phyloP scores from a whole-genome alignment of 768 basidiomycete genomes.

The Leccinum uliginosum region DNA sequence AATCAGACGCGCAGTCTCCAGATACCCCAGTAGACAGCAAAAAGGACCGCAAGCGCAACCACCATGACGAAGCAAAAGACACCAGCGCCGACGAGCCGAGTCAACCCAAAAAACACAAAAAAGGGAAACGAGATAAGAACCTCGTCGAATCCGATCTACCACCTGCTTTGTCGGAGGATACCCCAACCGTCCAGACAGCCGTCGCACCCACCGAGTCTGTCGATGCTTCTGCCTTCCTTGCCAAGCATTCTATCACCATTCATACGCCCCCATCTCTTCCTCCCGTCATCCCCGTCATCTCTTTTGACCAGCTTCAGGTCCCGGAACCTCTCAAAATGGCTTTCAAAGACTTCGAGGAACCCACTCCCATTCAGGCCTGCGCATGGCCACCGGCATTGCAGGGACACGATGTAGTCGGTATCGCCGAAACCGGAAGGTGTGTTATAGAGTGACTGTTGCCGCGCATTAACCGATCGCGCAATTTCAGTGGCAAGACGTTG shows the following conservation, averaged over 20 bases:
- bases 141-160: constrained; percentile 1
- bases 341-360: constrained; percentile 72
- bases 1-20: neutral
- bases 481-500: constrained; percentile 83
- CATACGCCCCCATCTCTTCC: constrained; percentile 45
- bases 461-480: constrained; percentile 1
- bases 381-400: constrained; percentile 87
- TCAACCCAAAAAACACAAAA: constrained; percentile 25
- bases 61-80: neutral
- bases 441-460: constrained; percentile 5
- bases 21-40: constrained; percentile 10
- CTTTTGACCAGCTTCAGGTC: constrained; percentile 71
- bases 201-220: constrained; percentile 10
- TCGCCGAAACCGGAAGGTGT: constrained; percentile 92
- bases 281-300: constrained; percentile 59
- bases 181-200: constrained; percentile 19
- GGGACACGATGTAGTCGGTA: constrained; percentile 87
- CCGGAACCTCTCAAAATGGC: constrained; percentile 56
- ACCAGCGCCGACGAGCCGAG: constrained; percentile 3
- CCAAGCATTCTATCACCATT: constrained; percentile 71
- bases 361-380: constrained; percentile 94
- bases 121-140: constrained; percentile 19
- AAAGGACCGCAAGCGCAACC: constrained; percentile 27
- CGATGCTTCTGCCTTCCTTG: constrained; percentile 62
- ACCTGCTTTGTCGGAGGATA: constrained; percentile 1